phyloP scores from a whole-genome alignment of 306 rosid genomes.

The Mimosa bimucronata region DNA sequence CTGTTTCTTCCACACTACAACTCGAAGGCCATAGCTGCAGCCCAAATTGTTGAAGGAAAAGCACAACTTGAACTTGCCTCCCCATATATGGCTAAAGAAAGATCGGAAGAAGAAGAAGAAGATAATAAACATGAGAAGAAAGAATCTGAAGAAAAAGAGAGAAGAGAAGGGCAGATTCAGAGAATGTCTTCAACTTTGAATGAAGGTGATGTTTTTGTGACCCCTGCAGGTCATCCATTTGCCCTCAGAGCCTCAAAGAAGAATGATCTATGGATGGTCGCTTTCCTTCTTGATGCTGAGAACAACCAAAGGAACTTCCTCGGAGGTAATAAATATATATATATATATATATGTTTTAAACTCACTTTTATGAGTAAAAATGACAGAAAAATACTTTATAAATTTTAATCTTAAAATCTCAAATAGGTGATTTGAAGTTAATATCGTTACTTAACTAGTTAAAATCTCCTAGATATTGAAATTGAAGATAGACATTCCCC shows the following conservation, averaged over 20 bases:
- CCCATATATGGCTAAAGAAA: neutral
- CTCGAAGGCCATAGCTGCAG: slow-evolving; percentile 17
- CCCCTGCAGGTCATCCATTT: slow-evolving; percentile 48
- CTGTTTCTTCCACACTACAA: slow-evolving; percentile 3
- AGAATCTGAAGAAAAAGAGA: neutral
- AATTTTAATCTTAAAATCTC: no score
- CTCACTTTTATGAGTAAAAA: no score
- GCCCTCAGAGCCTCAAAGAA: slow-evolving; percentile 35
- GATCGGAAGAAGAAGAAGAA: neutral
- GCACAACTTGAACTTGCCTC: slow-evolving; percentile 34
- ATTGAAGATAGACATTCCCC: no score
- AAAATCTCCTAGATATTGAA: no score
- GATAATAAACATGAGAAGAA: neutral
- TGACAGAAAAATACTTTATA: no score
- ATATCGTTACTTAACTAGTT: no score
- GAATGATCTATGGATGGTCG: slow-evolving; percentile 26
- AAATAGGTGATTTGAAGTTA: no score
- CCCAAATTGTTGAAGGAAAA: slow-evolving; percentile 24
- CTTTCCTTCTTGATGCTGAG: slow-evolving; percentile 42
- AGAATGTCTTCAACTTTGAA: slow-evolving; percentile 37
- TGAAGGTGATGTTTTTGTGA: slow-evolving; percentile 34
- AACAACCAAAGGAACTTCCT: slow-evolving; percentile 55
- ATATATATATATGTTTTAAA: no score
- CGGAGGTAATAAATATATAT: slow-evolving; percentile 26
- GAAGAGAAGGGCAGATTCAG: neutral